phyloP scores from a whole-genome alignment of 73 alveolate species.

The Tetrahymena borealis region DNA sequence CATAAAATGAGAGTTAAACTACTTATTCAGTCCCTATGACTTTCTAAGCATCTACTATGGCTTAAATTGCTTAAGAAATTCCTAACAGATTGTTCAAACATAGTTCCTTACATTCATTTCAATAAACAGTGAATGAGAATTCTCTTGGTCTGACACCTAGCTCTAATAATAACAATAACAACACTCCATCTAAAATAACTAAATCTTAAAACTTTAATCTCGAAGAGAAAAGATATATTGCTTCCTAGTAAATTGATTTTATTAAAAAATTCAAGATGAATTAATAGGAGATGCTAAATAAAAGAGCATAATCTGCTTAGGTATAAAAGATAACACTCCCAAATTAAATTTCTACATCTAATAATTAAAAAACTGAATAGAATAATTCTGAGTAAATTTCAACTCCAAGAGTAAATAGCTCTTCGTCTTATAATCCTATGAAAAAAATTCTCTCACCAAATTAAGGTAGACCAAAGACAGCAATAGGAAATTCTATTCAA shows the following conservation, averaged over 20 bases:
- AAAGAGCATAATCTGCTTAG: not conserved
- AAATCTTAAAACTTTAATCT: not conserved
- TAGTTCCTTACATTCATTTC: not conserved
- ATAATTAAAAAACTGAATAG: too few relatives aligned
- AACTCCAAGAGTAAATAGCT: too few relatives aligned
- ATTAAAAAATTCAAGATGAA: not conserved
- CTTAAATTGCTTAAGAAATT: not conserved
- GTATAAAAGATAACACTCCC: not conserved
- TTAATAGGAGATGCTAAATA: not conserved
- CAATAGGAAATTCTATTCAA: too few relatives aligned
- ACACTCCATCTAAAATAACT: not conserved
- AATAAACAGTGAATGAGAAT: not conserved
- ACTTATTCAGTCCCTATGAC: too few relatives aligned
- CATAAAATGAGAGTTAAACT: too few relatives aligned
- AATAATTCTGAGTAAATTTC: too few relatives aligned
- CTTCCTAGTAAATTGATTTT: not conserved
- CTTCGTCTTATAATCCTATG: too few relatives aligned
- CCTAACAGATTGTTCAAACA: not conserved
- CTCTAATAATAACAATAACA: not conserved
- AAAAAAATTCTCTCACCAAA: too few relatives aligned
- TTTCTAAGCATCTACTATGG: too few relatives aligned
- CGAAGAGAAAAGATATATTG: not conserved
- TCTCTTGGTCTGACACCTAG: not conserved
- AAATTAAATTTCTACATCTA: too few relatives aligned
- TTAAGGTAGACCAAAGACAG: too few relatives aligned